These are phyloP conservation scores for Juglanconis sp. DNA, from an alignment of 2,329 filamentous ascomycete species.

Conservation along the genomic window DNA sequence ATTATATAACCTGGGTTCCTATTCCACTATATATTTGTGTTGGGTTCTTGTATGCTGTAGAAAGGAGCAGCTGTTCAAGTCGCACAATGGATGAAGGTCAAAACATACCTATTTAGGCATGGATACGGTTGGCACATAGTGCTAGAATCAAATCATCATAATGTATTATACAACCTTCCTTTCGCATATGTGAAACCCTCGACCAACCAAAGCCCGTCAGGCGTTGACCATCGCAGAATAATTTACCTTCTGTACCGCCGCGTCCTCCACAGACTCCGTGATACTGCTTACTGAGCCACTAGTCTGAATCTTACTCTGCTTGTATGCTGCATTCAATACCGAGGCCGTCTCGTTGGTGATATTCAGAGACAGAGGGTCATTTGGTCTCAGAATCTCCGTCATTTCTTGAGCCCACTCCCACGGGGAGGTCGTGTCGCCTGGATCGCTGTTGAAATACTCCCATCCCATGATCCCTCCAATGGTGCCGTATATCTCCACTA, in stretches of 20 bases:
- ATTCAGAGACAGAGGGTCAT: conserved; percentile 17
- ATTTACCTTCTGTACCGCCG: conserved; percentile 20
- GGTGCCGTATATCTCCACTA: conserved; percentile 51
- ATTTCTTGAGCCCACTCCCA: conserved; percentile 78
- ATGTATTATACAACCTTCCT: not conserved
- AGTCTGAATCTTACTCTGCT: conserved; percentile 16
- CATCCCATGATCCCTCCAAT: conserved; percentile 93
- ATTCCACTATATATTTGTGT: too few relatives aligned
- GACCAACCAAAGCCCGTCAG: not conserved
- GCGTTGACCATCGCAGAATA: conserved; percentile 27
- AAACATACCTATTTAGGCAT: too few relatives aligned
- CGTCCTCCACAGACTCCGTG: not conserved
- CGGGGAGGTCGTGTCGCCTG: conserved; percentile 58
- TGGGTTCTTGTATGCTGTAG: too few relatives aligned
- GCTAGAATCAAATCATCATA: too few relatives aligned
- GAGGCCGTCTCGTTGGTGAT: conserved; percentile 22
- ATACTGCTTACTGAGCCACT: not conserved
- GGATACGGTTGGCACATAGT: too few relatives aligned
- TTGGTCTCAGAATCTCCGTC: conserved; percentile 42
- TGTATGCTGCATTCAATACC: conserved; percentile 22
- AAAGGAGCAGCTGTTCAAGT: too few relatives aligned
- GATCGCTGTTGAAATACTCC: conserved; percentile 87
- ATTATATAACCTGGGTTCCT: too few relatives aligned
- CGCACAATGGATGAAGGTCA: too few relatives aligned
- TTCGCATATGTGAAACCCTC: not conserved